phyloP scores from a whole-genome alignment of 495 filamentous ascomycete species.

The Xylaria cubensis region DNA sequence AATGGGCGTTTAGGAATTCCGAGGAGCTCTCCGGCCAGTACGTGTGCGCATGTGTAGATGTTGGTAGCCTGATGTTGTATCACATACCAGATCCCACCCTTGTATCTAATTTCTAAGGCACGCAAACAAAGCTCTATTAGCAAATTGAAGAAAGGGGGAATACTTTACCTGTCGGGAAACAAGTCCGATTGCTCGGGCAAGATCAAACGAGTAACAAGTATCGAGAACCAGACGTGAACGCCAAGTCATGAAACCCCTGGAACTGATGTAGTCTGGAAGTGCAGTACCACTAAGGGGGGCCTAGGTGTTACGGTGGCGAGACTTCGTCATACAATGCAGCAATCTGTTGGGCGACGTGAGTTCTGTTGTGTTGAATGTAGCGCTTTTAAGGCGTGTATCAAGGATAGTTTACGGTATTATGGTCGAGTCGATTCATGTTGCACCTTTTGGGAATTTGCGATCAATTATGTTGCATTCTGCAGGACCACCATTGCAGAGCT shows the following conservation, averaged over 20 bases:
- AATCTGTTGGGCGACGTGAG: slow-evolving; percentile 36
- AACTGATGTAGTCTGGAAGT: slow-evolving; percentile 20
- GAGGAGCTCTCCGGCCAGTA: not conserved
- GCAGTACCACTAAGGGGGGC: slow-evolving; percentile 27
- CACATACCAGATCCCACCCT: not conserved
- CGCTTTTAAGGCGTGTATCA: slow-evolving; percentile 40
- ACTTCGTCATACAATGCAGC: slow-evolving; percentile 39
- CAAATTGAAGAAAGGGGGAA: slow-evolving; percentile 12
- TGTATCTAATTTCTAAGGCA: slow-evolving; percentile 6
- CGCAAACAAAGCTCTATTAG: slow-evolving; percentile 22
- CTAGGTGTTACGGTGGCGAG: slow-evolving; percentile 30
- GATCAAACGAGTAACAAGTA: slow-evolving; percentile 6
- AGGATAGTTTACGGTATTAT: slow-evolving; percentile 43
- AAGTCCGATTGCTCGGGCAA: slow-evolving; percentile 12
- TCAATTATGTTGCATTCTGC: slow-evolving; percentile 50
- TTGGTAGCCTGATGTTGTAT: not conserved
- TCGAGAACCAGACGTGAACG: not conserved
- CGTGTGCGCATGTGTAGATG: not conserved
- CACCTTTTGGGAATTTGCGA: slow-evolving; percentile 48
- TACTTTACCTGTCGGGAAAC: slow-evolving; percentile 26
- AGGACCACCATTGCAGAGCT: slow-evolving; percentile 44
- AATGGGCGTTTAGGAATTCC: not conserved
- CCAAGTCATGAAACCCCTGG: not conserved
- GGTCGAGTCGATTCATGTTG: slow-evolving; percentile 45
- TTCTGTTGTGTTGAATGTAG: slow-evolving; percentile 35